These are phyloP conservation scores for Diplodia scrobiculata DNA, from an alignment of 2,329 filamentous ascomycete species.

Conservation along the genomic window DNA sequence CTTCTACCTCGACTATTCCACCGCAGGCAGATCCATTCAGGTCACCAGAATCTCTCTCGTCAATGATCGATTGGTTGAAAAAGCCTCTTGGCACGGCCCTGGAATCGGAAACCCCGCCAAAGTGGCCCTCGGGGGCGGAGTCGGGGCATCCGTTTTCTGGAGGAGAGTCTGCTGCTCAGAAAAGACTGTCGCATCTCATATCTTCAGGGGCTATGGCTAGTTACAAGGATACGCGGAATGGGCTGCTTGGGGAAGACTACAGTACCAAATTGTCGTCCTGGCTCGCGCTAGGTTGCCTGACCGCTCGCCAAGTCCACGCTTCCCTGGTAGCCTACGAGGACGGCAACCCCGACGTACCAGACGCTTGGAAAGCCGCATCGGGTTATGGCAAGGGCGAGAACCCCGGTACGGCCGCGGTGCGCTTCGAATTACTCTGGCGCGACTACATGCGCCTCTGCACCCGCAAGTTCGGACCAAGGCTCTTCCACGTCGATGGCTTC, in stretches of 20 bases:
- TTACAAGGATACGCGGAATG: constrained; percentile 73
- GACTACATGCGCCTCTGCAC: constrained; percentile 80
- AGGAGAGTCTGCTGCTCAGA: constrained; percentile 63
- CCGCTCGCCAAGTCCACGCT: constrained; percentile 70
- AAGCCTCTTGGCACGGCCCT: constrained; percentile 56
- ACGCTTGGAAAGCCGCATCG: constrained; percentile 42
- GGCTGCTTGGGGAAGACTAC: constrained; percentile 68
- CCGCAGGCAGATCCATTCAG: constrained; percentile 63
- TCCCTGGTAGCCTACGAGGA: constrained; percentile 70
- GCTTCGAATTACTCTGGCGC: constrained; percentile 75
- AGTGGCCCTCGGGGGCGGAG: constrained; percentile 55
- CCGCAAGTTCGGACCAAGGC: constrained; percentile 65
- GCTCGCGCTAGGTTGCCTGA: constrained; percentile 70
- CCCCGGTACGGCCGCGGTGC: constrained; percentile 67
- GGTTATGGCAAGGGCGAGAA: constrained; percentile 73
- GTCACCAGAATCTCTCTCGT: constrained; percentile 59
- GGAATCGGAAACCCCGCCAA: constrained; percentile 56
- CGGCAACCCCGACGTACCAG: constrained; percentile 48
- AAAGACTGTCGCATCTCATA: constrained; percentile 64
- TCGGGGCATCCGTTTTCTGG: constrained; percentile 69
- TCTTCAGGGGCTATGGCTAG: constrained; percentile 60
- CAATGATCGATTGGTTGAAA: constrained; percentile 47
- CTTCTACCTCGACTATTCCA: constrained; percentile 55
- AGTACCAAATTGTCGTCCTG: constrained; percentile 76
- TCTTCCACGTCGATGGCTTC: constrained; percentile 69